phyloP scores from a whole-genome alignment of 2,329 filamentous ascomycete species.

The Teratosphaeria viscida region DNA sequence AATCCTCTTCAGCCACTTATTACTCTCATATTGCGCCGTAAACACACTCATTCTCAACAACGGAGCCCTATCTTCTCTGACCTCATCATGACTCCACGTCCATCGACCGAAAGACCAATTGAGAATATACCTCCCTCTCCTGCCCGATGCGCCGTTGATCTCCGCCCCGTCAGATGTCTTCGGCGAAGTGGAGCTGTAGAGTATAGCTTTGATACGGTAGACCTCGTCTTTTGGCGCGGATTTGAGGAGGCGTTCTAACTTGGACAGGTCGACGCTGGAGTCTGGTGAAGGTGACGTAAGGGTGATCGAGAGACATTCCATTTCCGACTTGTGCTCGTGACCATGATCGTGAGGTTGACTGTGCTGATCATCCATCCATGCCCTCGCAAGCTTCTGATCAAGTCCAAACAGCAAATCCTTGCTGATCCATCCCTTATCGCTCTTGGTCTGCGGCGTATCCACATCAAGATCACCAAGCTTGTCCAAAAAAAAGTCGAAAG shows the following conservation, averaged over 20 bases:
- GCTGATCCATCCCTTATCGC: constrained; percentile 65
- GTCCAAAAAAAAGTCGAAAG: constrained; percentile 69
- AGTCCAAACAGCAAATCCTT: constrained; percentile 76
- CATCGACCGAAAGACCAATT: constrained; percentile 98
- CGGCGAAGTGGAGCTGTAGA: constrained; percentile 38
- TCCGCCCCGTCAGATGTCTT: constrained; percentile 25
- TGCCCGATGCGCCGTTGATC: constrained; percentile 22
- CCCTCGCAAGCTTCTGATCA: constrained; percentile 64
- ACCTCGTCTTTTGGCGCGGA: constrained; percentile 82
- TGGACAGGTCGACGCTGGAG: constrained; percentile 46
- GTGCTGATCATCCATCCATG: constrained; percentile 31
- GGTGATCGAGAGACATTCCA: constrained; percentile 81
- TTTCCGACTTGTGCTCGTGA: constrained; percentile 64
- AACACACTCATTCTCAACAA: constrained; percentile 65
- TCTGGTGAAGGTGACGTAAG: constrained; percentile 33
- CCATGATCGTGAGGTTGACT: constrained; percentile 27
- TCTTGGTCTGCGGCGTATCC: constrained; percentile 70
- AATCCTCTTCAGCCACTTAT: constrained; percentile 66
- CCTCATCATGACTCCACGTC: constrained; percentile 63
- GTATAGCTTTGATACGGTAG: constrained; percentile 79
- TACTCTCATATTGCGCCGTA: constrained; percentile 60
- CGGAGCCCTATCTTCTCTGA: constrained; percentile 20
- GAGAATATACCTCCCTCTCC: constrained; percentile 62
- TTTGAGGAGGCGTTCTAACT: constrained; percentile 57
- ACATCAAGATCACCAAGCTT: constrained; percentile 70